Evolutionary conservation across 1,139 yeast species (phyloP).

Genomic region (Candida labiduridarum): DNA sequence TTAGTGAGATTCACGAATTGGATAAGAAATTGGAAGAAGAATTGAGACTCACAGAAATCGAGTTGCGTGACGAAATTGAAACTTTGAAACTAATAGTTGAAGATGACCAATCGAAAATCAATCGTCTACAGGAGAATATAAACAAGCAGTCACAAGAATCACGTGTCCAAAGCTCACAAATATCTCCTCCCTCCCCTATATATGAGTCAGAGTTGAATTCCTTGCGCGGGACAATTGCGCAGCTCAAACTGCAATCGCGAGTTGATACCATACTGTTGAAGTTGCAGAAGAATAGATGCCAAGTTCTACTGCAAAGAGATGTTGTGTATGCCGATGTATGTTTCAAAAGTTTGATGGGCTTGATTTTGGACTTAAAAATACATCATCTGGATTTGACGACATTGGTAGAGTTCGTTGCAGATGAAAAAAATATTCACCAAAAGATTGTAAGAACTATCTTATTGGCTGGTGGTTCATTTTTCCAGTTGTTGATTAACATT

Average conservation of each 20-base stretch:
- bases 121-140: slow-evolving; percentile 19
- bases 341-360: not conserved
- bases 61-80: slow-evolving; percentile 49
- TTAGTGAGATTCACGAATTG: slow-evolving; percentile 60
- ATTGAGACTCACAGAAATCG: slow-evolving; percentile 57
- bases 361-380: slow-evolving; percentile 6
- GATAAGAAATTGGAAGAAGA: slow-evolving; percentile 65
- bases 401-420: not conserved
- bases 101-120: slow-evolving; percentile 28
- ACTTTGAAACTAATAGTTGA: slow-evolving; percentile 29
- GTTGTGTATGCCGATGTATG: not conserved
- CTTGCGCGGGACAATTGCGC: slow-evolving; percentile 9
- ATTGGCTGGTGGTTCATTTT: not conserved
- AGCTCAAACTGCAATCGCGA: slow-evolving; percentile 9
- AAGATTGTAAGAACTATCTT: slow-evolving; percentile 1
- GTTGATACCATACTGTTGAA: slow-evolving; percentile 9
- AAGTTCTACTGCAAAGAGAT: slow-evolving; percentile 5
- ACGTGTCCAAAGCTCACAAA: not conserved
- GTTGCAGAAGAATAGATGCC: slow-evolving; percentile 6
- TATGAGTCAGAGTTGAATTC: slow-evolving; percentile 7
- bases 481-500: slow-evolving; percentile 1
- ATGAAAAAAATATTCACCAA: slow-evolving; percentile 1
- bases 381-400: slow-evolving; percentile 6
- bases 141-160: not conserved
- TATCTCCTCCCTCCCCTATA: not conserved